Evolutionary conservation across 805 yeast genomes (phyloP), one percentile per base, ranked within the genome.

Genomic region (Kockiozyma suomiensis): DNA sequence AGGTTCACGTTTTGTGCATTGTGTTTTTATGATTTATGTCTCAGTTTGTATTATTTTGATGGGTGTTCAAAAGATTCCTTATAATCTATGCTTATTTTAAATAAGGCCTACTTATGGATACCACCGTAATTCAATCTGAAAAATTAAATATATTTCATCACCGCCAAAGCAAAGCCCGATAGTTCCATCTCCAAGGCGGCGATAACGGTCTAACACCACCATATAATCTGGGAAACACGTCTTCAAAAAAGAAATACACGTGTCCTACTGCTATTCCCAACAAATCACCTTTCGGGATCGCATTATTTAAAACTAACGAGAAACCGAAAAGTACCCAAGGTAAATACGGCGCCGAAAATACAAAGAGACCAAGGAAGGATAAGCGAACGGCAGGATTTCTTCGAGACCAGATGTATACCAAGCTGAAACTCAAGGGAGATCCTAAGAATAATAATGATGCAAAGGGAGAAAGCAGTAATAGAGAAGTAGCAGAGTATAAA

Each of bases 371-470:
- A 60, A 81, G 65, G 32, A 81, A 61, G 4, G 75, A 66, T 19
- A 82, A 65, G 37, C 73, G 72, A 15, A 73, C 72, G 37, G 75
- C 75, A 2, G 82, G 81, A 58, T 77, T 75, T 19, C 78, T 75
- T 30, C 82, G 73, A 2, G 84, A 75, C 78, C 82, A 77, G 30
- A 82, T 70, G 64, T 79, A 82, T 7, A 77, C 67, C 45, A 82
- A 61, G 5, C 74, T 68, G 35, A 68, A 63, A 5, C 74, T 56
- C 28, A 84, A 70, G 19, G 75, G 69, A 1, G 74, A 69, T 2
- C 83, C 82, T 28, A 78, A 63, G 49, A 78, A 65, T 28, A 70
- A 68, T 17, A 77, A 50, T 26, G 73, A 69, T 35, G 69, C 66
- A 38, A 66, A 65, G n/a, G 76, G 67, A 56, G 74, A 75, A 12